These are phyloP conservation scores for Calonectria fujianensis DNA, from an alignment of 2,329 filamentous ascomycete genomes.

Conservation along the genomic window DNA sequence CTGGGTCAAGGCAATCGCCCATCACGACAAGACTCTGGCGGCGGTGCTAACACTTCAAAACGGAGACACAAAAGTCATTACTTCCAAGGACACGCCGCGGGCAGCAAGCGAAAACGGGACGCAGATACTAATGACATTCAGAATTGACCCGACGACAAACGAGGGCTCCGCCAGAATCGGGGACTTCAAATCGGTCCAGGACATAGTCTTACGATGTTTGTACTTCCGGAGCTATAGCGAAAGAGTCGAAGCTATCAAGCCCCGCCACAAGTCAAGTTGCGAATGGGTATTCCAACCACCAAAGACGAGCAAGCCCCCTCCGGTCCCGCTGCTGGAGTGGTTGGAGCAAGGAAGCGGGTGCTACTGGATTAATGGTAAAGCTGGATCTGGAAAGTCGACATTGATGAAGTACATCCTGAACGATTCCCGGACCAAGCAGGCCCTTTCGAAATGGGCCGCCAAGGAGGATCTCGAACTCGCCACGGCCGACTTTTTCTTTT, in stretches of 20 bases:
- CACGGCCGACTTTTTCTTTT: constrained; percentile 18
- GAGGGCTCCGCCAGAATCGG: background rate
- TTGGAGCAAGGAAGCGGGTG: constrained; percentile 2
- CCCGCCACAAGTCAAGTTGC: constrained; percentile 2
- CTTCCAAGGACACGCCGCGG: background rate
- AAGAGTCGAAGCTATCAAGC: constrained; percentile 5
- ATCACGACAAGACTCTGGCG: constrained; percentile 3
- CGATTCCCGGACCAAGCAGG: background rate
- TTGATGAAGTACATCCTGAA: constrained; percentile 14
- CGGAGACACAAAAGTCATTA: background rate
- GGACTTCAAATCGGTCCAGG: background rate
- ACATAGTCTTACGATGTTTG: background rate
- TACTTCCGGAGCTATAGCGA: constrained; percentile 17
- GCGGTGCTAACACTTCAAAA: background rate
- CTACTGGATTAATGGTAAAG: constrained; percentile 14
- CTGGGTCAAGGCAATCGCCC: background rate
- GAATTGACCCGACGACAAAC: background rate
- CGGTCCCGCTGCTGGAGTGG: constrained; percentile 3
- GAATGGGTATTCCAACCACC: constrained; percentile 1
- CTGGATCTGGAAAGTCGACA: background rate
- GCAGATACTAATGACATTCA: constrained; percentile 2
- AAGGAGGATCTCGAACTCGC: constrained; percentile 10
- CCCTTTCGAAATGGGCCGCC: background rate
- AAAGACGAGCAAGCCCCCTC: background rate
- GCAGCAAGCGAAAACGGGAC: background rate